Conservation (phyloP, 2,329 filamentous ascomycete genomes). For the Xylaria sp. region DNA sequence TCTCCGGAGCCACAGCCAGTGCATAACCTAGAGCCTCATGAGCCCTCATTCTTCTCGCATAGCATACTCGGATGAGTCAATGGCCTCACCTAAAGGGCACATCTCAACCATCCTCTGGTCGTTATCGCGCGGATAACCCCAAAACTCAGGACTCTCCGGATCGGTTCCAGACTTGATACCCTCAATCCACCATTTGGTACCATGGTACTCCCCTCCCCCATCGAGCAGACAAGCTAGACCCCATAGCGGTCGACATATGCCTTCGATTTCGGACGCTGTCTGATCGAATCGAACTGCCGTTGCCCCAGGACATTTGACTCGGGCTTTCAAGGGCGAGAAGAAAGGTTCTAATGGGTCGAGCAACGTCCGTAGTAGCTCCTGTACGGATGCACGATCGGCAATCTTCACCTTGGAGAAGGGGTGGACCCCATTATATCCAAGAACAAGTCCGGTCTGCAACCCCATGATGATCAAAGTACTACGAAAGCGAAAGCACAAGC, state of each 20-base stretch:
- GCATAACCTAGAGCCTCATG: constrained; percentile 64
- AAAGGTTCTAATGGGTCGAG: constrained; percentile 77
- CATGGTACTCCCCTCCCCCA: constrained; percentile 72
- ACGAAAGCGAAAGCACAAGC: not conserved
- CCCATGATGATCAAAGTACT: constrained; percentile 40
- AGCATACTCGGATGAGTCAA: not conserved
- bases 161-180: constrained; percentile 78
- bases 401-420: constrained; percentile 66
- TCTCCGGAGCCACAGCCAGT: constrained; percentile 72
- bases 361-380: constrained; percentile 69
- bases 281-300: constrained; percentile 83
- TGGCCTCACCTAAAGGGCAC: constrained; percentile 71
- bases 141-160: constrained; percentile 76
- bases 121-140: constrained; percentile 79
- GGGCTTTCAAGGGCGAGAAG: constrained; percentile 73
- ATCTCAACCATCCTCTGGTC: constrained; percentile 89
- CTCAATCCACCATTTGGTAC: constrained; percentile 73
- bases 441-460: constrained; percentile 52
- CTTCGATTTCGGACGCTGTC: constrained; percentile 80
- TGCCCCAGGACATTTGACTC: constrained; percentile 73
- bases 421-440: constrained; percentile 65
- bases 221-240: constrained; percentile 76
- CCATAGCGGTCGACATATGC: constrained; percentile 80
- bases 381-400: constrained; percentile 65
- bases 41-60: constrained; percentile 24